phyloP scores from a whole-genome alignment of 2,329 filamentous ascomycete genomes.

The Colletotrichum sp. region DNA sequence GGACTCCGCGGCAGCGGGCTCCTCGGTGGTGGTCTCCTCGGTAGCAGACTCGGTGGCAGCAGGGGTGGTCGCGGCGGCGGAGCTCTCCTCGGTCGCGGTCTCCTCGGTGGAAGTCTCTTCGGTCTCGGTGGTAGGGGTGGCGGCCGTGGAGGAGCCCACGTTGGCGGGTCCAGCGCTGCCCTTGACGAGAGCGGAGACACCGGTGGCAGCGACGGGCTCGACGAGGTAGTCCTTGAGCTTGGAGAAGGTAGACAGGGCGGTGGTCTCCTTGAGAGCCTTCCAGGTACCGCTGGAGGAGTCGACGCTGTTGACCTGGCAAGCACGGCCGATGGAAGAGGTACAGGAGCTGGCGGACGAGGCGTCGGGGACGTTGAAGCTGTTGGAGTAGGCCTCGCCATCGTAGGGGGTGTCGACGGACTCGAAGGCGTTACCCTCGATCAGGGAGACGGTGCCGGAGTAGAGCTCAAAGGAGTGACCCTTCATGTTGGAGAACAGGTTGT shows the following conservation, averaged over 20 bases:
- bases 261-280: constrained; percentile 23
- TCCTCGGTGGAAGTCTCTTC: not conserved
- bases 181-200: constrained; percentile 27
- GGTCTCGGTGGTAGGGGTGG: not conserved
- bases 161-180: constrained; percentile 28
- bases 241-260: constrained; percentile 20
- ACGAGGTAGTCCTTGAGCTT: constrained; percentile 26
- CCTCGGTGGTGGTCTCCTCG: not conserved
- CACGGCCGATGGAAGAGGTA: not conserved
- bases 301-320: constrained; percentile 12
- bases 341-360: constrained; percentile 20
- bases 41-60: not conserved
- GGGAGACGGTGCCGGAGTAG: constrained; percentile 35
- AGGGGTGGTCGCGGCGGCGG: not conserved
- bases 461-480: constrained; percentile 55
- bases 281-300: constrained; percentile 24
- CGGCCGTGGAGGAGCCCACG: constrained; percentile 17
- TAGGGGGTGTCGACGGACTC: constrained; percentile 34
- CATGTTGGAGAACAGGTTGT: constrained; percentile 33
- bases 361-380: constrained; percentile 26
- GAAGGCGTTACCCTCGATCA: constrained; percentile 31
- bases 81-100: not conserved
- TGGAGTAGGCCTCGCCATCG: constrained; percentile 28
- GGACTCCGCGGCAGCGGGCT: not conserved
- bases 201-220: constrained; percentile 26